Evolutionary conservation across 2,329 filamentous ascomycete species (phyloP).

Genomic region (Ophiostoma tasmaniense): DNA sequence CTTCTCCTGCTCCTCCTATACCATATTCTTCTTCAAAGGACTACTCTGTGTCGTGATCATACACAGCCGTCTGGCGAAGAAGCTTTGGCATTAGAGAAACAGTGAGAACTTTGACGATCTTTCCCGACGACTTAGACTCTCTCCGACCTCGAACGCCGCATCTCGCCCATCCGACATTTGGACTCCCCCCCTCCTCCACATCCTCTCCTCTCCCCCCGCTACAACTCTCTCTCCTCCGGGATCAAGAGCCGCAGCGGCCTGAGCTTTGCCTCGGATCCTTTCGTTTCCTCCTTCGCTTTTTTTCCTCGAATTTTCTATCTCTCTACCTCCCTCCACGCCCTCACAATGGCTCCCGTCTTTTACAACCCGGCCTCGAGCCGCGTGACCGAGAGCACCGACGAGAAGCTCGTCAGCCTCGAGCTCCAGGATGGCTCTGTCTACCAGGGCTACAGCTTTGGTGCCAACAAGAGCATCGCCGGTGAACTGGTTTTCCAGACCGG

Average conservation of each 20-base stretch:
- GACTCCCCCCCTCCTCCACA: not conserved
- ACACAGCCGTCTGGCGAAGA: slow-evolving; percentile 18
- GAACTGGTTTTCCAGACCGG: slow-evolving; percentile 99
- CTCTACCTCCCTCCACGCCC: not conserved
- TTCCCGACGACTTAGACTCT: slow-evolving; percentile 4
- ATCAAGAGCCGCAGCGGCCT: slow-evolving; percentile 1
- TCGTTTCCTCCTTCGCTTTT: not conserved
- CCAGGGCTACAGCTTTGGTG: slow-evolving; percentile 94
- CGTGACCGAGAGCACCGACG: slow-evolving; percentile 41
- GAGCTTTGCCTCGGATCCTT: not conserved
- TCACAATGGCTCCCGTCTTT: slow-evolving; percentile 31
- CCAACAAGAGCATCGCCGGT: slow-evolving; percentile 85
- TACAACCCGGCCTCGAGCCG: slow-evolving; percentile 54
- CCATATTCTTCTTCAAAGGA: slow-evolving; percentile 16
- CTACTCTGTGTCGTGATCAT: slow-evolving; percentile 10
- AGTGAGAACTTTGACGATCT: slow-evolving; percentile 9
- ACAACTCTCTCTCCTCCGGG: not conserved
- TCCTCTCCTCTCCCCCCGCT: not conserved
- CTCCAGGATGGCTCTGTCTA: slow-evolving; percentile 85
- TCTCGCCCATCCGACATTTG: not conserved
- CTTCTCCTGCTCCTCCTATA: not conserved
- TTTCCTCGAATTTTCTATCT: not conserved
- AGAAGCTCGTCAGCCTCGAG: slow-evolving; percentile 74
- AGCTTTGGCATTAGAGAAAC: slow-evolving; percentile 15
- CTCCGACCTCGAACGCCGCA: not conserved